Evolutionary conservation across 2,329 filamentous ascomycete species (phyloP), one percentile per base, ranked within the genome.

Genomic region (Juglanconis juglandina): DNA sequence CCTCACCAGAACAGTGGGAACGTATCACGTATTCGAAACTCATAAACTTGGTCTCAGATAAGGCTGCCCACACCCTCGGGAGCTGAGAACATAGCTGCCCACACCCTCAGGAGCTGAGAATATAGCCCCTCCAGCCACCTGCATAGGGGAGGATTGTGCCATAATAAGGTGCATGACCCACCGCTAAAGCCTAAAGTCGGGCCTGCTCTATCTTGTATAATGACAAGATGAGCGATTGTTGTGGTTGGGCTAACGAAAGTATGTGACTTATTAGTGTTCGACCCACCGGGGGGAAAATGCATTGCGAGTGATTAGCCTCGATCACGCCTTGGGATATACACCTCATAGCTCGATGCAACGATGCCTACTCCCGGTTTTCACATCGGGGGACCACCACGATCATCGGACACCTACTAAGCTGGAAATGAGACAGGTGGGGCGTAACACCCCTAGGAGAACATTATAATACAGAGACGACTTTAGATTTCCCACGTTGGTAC

Each of bases 281-380:
- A 24, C 4, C 14, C 4, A 30, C 13, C 41, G 39, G 37, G 24
- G 13, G 33, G 35, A 33, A 52, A 34, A 39, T 44, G 37, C 24
- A 56, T 60, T 52, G 58, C 58, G 53, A 56, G 17, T 52, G 33
- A 57, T 61, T 61, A 61, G 59, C 53, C 54, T 61, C 59, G 41
- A 61, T 61, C 53, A 58, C 59, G 59, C 33, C 35, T 58, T 24
- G 24, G 13, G n/a, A 48, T 39, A 5, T 14, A 13, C 24, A 34
- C 37, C 13, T 14, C 39, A 13, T 33, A n/a, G 35, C 30, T 41
- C 24, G 33, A 53, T 53, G 51, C 51, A n/a, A 53, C 35, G 9
- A 17, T n/a, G 24, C 24, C 24, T 24, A 6, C 30, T 33, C 39
- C 37, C 8, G 17, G 39, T 17, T 44, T 1, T 24, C n/a, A 24